These are phyloP conservation scores for Cyclotella kingstonii DNA, from an alignment of 108 stramenopile genomes.

Conservation along the genomic window DNA sequence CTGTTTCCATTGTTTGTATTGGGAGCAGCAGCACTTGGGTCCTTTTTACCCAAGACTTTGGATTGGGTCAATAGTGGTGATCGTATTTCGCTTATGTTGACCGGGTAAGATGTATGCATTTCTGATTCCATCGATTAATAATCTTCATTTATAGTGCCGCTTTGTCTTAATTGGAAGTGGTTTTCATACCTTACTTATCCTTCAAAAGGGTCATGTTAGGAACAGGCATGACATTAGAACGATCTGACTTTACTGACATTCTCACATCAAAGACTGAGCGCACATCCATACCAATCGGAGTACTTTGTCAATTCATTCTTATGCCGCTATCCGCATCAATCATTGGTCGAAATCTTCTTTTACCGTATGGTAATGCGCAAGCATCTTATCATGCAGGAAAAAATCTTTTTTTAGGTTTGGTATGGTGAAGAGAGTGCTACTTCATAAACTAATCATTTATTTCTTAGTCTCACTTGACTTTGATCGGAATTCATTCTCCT, in stretches of 20 bases:
- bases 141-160: not conserved
- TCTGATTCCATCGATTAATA: not conserved
- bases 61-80: slow-evolving; percentile 77
- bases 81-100: slow-evolving; percentile 67
- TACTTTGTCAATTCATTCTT: slow-evolving; percentile 83
- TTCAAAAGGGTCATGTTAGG: slow-evolving; percentile 66
- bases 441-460: too few relatives aligned
- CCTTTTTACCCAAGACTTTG: slow-evolving; percentile 49
- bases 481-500: too few relatives aligned
- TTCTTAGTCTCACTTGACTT: too few relatives aligned
- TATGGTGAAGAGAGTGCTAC: too few relatives aligned
- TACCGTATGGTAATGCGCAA: slow-evolving; percentile 46
- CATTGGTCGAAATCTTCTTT: slow-evolving; percentile 63
- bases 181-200: not conserved
- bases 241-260: slow-evolving; percentile 80
- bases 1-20: slow-evolving; percentile 88
- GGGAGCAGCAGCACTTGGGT: slow-evolving; percentile 62
- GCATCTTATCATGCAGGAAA: slow-evolving; percentile 38
- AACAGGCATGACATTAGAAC: slow-evolving; percentile 91
- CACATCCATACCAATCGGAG: slow-evolving; percentile 79
- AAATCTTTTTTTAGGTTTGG: slow-evolving; percentile 69
- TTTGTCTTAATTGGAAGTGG: not conserved
- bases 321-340: slow-evolving; percentile 86
- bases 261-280: slow-evolving; percentile 34
- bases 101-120: slow-evolving; percentile 33